These are phyloP conservation scores for Fusarium napiforme DNA, from an alignment of 2,329 filamentous ascomycete species.

Conservation along the genomic window DNA sequence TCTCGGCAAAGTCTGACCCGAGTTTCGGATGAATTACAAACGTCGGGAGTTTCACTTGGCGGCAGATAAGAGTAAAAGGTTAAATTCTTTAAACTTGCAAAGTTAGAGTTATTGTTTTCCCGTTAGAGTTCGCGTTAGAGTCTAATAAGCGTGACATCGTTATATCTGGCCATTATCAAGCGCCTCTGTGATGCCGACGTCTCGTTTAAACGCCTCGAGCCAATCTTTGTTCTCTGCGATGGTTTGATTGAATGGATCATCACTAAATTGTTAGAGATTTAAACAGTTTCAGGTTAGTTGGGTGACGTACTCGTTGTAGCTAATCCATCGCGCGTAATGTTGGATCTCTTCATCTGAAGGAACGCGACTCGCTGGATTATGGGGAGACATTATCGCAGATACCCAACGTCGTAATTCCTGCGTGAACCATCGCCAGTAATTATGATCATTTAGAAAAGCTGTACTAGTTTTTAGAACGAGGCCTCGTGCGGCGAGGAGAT, in stretches of 20 bases:
- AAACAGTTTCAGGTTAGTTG: too few species aligned
- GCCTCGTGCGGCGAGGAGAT: constrained; percentile 15
- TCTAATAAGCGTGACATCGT: neutral
- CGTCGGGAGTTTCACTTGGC: neutral
- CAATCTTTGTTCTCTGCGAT: constrained; percentile 42
- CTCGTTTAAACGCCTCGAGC: constrained; percentile 39
- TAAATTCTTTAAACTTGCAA: neutral
- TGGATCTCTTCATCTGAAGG: constrained; percentile 43
- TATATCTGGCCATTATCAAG: neutral
- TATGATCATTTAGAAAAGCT: constrained; percentile 41
- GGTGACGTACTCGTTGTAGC: constrained; percentile 39
- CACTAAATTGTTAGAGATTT: constrained; percentile 23
- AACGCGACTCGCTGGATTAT: constrained; percentile 38
- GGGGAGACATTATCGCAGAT: constrained; percentile 39
- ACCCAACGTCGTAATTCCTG: constrained; percentile 41
- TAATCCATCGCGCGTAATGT: constrained; percentile 43
- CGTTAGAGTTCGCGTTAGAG: neutral
- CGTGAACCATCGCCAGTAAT: constrained; percentile 39
- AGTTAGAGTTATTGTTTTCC: neutral
- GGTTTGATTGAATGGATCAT: constrained; percentile 44
- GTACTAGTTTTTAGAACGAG: constrained; percentile 31
- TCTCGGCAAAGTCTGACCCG: neutral
- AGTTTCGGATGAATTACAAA: neutral
- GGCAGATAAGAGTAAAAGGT: neutral
- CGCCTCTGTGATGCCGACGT: constrained; percentile 32